Base-by-base conservation (phyloP, 164 flowering plant species). In the Vitis rupestris region DNA sequence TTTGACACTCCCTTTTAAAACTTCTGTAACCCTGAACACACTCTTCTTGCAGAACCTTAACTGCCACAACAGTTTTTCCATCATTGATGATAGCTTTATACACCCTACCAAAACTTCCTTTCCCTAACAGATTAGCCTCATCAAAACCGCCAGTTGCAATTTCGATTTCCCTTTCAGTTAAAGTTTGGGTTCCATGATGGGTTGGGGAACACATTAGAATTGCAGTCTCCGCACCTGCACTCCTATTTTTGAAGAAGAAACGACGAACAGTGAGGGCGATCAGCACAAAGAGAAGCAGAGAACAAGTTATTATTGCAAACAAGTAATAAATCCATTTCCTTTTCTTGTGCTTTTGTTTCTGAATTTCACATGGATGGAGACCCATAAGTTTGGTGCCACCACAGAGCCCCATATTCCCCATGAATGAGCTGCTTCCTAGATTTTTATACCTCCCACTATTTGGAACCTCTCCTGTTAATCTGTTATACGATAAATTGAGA, bases 91-190 rank as follows among this genome's bases (percentile, higher is more conserved):
- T 60, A 61, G 52, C 69, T 50, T 64, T 71, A 50, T 71, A 71
- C 31, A 71, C 74, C 15, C 44, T 37, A 37, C 44, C 4, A 37
- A 37, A 37, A 37, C 4, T 6, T 37, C 7, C 69, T 64, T 17
- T 57, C 59, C 69, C 69, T 52, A 66, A 50, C 19, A 72, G 69
- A 60, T 72, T 51, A 16, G 74, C 50, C 61, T 51, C 65, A 17
- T 72, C 50, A 65, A 72, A 72, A 8, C 59, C 64, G 58, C 9
- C 15, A 9, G 74, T 66, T 52, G 70, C 74, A 60, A 72, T 66
- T 59, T 65, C 74, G 11, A 72, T 51, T 19, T 72, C 74, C 68
- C 63, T 71, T 59, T 66, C 70, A 12, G 74, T 65, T 50, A 65
- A 59, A 54, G 44, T 47, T 17, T 17, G 65, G 10, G 19, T 15